A percentile compares a stretch with the other conserved stretches of the same genome.
These are phyloP conservation scores for Psophocarpus tetragonolobus DNA, from an alignment of 306 rosid species.

Conservation along the genomic window DNA sequence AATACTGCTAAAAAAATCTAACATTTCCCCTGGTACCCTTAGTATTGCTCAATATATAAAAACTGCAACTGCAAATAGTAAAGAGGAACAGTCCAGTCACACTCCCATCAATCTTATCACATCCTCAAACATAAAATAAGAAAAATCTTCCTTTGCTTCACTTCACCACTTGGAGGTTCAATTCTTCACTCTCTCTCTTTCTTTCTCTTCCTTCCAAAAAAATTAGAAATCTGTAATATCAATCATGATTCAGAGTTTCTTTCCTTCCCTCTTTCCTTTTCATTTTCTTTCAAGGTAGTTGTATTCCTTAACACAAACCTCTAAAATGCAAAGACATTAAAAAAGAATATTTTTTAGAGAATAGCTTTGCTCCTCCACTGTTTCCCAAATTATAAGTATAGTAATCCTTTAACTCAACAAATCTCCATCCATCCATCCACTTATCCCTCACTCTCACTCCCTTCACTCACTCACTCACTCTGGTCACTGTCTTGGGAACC, in stretches of 20 bases:
- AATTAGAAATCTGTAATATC: constrained; percentile 39
- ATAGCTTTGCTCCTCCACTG: constrained; percentile 17
- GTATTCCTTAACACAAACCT: constrained; percentile 49
- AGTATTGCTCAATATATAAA: constrained; percentile 47
- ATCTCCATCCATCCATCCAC: background rate
- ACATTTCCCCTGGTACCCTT: constrained; percentile 14
- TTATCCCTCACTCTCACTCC: constrained; percentile 10
- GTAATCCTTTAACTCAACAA: constrained; percentile 24
- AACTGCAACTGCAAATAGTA: constrained; percentile 36
- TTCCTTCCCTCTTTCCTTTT: constrained; percentile 33
- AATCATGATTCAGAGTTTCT: constrained; percentile 43
- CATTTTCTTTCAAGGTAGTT: constrained; percentile 34
- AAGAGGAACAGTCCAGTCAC: constrained; percentile 60
- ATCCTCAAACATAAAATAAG: constrained; percentile 29
- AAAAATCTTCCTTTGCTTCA: constrained; percentile 42
- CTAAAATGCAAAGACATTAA: constrained; percentile 23
- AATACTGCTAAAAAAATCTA: constrained; percentile 39
- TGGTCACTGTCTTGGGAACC: constrained; percentile 44
- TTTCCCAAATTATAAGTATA: constrained; percentile 45
- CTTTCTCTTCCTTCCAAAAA: constrained; percentile 19
- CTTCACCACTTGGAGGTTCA: constrained; percentile 49
- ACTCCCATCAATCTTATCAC: constrained; percentile 73
- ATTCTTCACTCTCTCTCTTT: background rate
- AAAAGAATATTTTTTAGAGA: background rate
- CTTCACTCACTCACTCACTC: constrained; percentile 32